Conservation (phyloP, 1,284 basidiomycete species). For the Moesziomyces parantarcticus region DNA sequence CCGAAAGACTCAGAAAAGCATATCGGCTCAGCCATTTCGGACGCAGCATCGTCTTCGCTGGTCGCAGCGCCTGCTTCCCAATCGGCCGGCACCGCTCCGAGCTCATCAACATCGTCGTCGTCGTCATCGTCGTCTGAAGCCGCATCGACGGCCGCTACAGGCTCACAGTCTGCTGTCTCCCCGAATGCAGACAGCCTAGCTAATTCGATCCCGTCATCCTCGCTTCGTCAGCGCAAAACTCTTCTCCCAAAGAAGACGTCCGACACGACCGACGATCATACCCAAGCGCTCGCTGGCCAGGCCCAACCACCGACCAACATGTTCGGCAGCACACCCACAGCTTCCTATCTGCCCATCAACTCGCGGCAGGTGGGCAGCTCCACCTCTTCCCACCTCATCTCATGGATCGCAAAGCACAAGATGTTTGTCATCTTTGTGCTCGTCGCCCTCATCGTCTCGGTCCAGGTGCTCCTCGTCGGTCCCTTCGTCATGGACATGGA, state of each 20-base stretch:
- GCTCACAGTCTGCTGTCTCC: background rate
- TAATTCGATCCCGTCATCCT: constrained; percentile 1
- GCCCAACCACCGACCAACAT: constrained; percentile 12
- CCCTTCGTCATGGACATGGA: constrained; percentile 42
- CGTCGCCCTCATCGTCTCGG: constrained; percentile 34
- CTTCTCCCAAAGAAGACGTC: background rate
- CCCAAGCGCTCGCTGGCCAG: background rate
- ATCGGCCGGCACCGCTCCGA: too few relatives aligned
- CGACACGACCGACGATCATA: too few relatives aligned
- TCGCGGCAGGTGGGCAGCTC: constrained; percentile 19
- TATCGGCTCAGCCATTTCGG: too few relatives aligned
- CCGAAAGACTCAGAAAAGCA: too few relatives aligned
- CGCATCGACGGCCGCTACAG: constrained; percentile 1
- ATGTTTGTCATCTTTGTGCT: constrained; percentile 34
- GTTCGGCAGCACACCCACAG: constrained; percentile 32
- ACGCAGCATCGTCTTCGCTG: too few relatives aligned
- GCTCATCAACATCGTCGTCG: too few relatives aligned
- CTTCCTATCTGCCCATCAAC: constrained; percentile 46
- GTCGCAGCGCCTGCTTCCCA: too few relatives aligned
- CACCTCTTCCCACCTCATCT: constrained; percentile 32
- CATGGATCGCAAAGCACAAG: constrained; percentile 52
- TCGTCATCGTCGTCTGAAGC: background rate
- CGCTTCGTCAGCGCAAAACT: constrained; percentile 31
- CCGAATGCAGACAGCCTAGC: constrained; percentile 5
- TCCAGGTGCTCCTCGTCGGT: constrained; percentile 35